phyloP scores from a whole-genome alignment of 2,329 filamentous ascomycete genomes.

The Gremmenia infestans region DNA sequence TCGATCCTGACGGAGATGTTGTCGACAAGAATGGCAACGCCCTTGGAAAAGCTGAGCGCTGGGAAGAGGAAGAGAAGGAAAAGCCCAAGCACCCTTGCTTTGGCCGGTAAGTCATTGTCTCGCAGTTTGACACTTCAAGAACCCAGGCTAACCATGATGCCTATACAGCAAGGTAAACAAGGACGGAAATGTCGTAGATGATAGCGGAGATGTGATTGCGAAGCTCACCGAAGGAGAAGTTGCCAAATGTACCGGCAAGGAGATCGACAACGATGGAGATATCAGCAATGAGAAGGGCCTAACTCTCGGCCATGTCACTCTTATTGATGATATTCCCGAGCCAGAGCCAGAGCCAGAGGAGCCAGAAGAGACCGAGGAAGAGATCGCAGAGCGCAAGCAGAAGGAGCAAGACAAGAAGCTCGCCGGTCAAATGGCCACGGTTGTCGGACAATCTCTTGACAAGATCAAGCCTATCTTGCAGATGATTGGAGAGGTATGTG shows the following conservation, averaged over 20 bases:
- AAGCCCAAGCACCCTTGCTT: constrained; percentile 48
- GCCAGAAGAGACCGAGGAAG: constrained; percentile 51
- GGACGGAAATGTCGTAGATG: constrained; percentile 54
- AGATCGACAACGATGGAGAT: constrained; percentile 66
- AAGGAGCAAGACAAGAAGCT: constrained; percentile 68
- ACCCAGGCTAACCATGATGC: background rate
- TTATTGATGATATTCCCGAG: constrained; percentile 54
- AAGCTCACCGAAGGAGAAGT: constrained; percentile 65
- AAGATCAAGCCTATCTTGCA: constrained; percentile 80
- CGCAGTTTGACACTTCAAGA: background rate
- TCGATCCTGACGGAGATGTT: constrained; percentile 80
- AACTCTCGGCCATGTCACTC: constrained; percentile 61
- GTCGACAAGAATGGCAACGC: constrained; percentile 67
- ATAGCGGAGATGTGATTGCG: constrained; percentile 56
- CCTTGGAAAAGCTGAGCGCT: constrained; percentile 54
- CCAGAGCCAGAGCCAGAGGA: constrained; percentile 39
- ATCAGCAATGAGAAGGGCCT: constrained; percentile 65
- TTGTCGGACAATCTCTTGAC: constrained; percentile 75
- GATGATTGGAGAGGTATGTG: constrained; percentile 67
- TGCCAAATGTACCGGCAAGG: constrained; percentile 59
- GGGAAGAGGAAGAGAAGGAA: constrained; percentile 51
- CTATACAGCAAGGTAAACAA: constrained; percentile 43
- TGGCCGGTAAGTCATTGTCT: constrained; percentile 34
- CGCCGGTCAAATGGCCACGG: constrained; percentile 67
- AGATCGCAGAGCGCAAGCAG: constrained; percentile 50